A percentile compares a stretch with the other conserved stretches of the same genome.
phyloP scores from a whole-genome alignment of 1,284 basidiomycete genomes.

The Rhodotorula sp. region DNA sequence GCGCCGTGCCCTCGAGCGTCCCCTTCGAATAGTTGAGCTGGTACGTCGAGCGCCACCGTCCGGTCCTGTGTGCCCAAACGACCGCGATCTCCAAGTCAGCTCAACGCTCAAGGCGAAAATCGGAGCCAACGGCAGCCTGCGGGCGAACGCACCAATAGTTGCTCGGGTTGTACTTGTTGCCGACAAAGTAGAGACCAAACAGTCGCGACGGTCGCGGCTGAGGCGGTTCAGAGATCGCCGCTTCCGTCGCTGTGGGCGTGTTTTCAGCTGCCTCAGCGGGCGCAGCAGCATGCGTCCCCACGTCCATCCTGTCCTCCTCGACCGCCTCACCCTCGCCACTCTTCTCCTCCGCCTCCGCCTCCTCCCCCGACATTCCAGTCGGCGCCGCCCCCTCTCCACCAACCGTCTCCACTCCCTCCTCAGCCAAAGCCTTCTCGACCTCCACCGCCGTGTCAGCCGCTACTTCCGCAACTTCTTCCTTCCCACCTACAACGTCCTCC shows the following conservation, averaged over 20 bases:
- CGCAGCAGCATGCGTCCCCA: slow-evolving; percentile 1
- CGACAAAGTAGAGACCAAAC: slow-evolving; percentile 77
- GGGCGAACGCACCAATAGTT: slow-evolving; percentile 65
- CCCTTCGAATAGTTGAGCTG: slow-evolving; percentile 49
- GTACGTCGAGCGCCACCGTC: slow-evolving; percentile 73
- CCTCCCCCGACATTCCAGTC: background rate
- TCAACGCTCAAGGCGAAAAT: no score
- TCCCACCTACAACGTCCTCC: slow-evolving; percentile 19
- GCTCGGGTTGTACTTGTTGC: slow-evolving; percentile 85
- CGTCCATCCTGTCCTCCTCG: slow-evolving; percentile 5
- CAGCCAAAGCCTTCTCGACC: slow-evolving; percentile 3
- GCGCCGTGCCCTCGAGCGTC: slow-evolving; percentile 57
- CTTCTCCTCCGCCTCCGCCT: background rate
- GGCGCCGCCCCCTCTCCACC: slow-evolving; percentile 20
- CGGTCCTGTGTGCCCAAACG: slow-evolving; percentile 56
- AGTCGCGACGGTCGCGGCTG: slow-evolving; percentile 39
- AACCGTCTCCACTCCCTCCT: slow-evolving; percentile 10
- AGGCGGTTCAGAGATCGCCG: background rate
- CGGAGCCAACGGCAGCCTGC: no score
- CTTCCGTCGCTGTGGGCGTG: slow-evolving; percentile 4
- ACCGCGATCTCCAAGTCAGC: no score
- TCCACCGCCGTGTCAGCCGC: slow-evolving; percentile 25
- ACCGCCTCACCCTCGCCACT: background rate
- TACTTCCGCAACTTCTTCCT: background rate
- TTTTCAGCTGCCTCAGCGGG: background rate